Percentiles rank a stretch among this genome's conserved stretches.
These are phyloP conservation scores for Apiospora kogelbergensis DNA, from an alignment of 2,329 filamentous ascomycete species.

Conservation along the genomic window DNA sequence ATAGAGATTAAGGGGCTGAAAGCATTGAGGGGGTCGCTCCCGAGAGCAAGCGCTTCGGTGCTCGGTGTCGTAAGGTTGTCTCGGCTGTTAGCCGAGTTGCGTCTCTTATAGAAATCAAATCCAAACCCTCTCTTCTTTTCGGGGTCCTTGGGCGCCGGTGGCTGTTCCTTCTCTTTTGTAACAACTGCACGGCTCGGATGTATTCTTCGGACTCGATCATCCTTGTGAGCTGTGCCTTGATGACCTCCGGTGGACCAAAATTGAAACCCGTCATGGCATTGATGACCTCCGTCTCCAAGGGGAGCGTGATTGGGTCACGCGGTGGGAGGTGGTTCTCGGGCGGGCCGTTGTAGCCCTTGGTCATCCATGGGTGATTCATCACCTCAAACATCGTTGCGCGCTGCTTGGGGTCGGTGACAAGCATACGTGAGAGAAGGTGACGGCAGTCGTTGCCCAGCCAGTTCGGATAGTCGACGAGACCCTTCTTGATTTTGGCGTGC, in stretches of 20 bases:
- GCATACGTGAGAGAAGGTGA: constrained; percentile 88
- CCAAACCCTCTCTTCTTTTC: constrained; percentile 85
- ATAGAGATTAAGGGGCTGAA: constrained; percentile 91
- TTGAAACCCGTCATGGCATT: constrained; percentile 98
- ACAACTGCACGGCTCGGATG: constrained; percentile 74
- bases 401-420: constrained; percentile 88
- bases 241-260: constrained; percentile 84
- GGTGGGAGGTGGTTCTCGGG: constrained; percentile 86
- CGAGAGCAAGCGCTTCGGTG: constrained; percentile 77
- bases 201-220: constrained; percentile 95
- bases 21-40: constrained; percentile 86
- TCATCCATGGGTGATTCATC: constrained; percentile 94
- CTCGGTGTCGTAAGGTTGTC: constrained; percentile 87
- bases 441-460: constrained; percentile 94
- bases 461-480: constrained; percentile 89
- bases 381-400: constrained; percentile 88
- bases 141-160: constrained; percentile 57
- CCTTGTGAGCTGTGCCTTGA: constrained; percentile 77
- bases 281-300: constrained; percentile 80
- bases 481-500: constrained; percentile 98
- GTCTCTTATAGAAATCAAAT: constrained; percentile 95
- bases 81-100: constrained; percentile 84
- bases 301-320: constrained; percentile 82
- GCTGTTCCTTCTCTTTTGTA: constrained; percentile 64
- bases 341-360: constrained; percentile 81